phyloP scores from a whole-genome alignment of 2,329 filamentous ascomycete species.

The Neocatenulostroma microsporum region DNA sequence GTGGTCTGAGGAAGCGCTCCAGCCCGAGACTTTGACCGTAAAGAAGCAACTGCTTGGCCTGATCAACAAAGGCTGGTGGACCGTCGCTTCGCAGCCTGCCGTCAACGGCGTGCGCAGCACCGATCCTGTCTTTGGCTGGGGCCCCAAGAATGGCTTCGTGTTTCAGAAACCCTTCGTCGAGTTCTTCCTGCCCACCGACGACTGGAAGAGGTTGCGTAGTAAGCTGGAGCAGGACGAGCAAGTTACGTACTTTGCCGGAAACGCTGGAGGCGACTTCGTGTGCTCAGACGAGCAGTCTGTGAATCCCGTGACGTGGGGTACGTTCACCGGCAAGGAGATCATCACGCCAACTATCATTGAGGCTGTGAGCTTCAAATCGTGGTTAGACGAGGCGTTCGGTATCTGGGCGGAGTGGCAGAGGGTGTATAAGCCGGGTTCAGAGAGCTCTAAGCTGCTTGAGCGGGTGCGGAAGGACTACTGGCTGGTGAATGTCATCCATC shows the following conservation, averaged over 20 bases:
- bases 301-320: conserved; percentile 95
- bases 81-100: conserved; percentile 87
- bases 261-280: conserved; percentile 67
- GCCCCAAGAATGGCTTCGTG: conserved; percentile 82
- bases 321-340: conserved; percentile 92
- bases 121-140: conserved; percentile 84
- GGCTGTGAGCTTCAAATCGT: conserved; percentile 85
- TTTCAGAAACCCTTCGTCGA: conserved; percentile 99
- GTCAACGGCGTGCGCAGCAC: conserved; percentile 76
- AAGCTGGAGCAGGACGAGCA: conserved; percentile 59
- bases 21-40: conserved; percentile 77
- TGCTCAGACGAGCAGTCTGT: conserved; percentile 60
- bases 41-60: conserved; percentile 64
- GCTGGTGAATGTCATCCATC: conserved; percentile 86
- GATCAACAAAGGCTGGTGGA: conserved; percentile 88
- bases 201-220: conserved; percentile 61
- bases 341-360: conserved; percentile 95
- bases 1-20: conserved; percentile 86
- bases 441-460: conserved; percentile 64
- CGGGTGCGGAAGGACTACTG: conserved; percentile 62
- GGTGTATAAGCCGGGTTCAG: conserved; percentile 69
- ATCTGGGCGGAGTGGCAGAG: conserved; percentile 93
- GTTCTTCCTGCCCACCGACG: conserved; percentile 71
- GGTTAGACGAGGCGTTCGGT: conserved; percentile 91
- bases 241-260: conserved; percentile 83